Base-by-base conservation (phyloP, 768 basidiomycete species). In the Tylopilus sp. region DNA sequence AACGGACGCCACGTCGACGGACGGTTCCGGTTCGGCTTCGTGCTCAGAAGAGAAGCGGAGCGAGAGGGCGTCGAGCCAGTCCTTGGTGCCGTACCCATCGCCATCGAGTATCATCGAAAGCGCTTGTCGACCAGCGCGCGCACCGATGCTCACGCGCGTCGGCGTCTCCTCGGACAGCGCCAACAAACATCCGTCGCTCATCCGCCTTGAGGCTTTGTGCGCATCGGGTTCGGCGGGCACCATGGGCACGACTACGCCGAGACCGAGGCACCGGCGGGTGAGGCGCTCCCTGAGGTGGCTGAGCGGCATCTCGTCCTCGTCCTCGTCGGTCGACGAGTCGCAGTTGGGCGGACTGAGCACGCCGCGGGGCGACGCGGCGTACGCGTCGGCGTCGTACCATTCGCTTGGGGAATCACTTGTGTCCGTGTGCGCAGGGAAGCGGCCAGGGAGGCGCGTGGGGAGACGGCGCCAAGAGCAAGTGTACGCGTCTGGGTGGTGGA, bases 31-130 rank as follows among this genome's bases (percentile, higher is more conserved):
- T 26, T 17, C 9, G 3, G 41, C 55, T n/a, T 21, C 37, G 34
- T 30, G 26, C 25, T 53, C 53, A 1, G 56, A 26, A 37, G 49
- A 28, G 45, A 50, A 54, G 1, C 17, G 51, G 9, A 63, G 28
- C 28, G 62, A 63, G 28, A 63, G 62, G 14, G 49, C 55, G 3
- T 63, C 62, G 36, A 63, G 50, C 62, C 58, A 63, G 19, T 63
- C 61, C 42, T 44, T 54, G 46, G 45, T 17, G 9, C 14, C 30
- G 28, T 33, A 9, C 13, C 30, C 47, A 14, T 41, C 50, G 7
- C 44, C 52, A 22, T 63, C 50, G n/a, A 47, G 22, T 22, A 30
- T 50, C 11, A 63, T 19, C 16, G 61, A 55, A n/a, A 45, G 16
- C 37, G 22, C 41, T 13, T 45, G 34, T 12, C 50, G 61, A 4